Conservation (phyloP, 805 yeast genomes). For the Komagataella pastoris region DNA sequence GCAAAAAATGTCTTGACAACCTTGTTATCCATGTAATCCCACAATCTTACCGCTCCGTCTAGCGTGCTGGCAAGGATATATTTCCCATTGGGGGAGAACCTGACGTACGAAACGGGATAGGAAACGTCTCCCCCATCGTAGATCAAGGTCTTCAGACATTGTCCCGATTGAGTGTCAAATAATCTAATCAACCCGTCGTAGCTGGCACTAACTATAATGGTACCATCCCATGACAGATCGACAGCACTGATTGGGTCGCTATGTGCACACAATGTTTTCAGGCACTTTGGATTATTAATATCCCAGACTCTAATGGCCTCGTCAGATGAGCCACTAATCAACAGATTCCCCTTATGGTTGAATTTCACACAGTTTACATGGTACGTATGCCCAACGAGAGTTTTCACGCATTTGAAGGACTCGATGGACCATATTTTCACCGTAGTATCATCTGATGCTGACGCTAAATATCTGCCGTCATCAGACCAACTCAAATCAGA, state of each 20-base stretch:
- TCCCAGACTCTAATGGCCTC: constrained; percentile 93
- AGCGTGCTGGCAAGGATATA: constrained; percentile 66
- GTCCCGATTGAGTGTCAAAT: constrained; percentile 82
- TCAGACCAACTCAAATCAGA: constrained; percentile 74
- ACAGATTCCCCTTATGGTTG: constrained; percentile 61
- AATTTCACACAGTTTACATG: constrained; percentile 66
- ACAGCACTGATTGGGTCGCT: constrained; percentile 78
- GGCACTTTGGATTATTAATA: constrained; percentile 47
- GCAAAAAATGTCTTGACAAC: constrained; percentile 53
- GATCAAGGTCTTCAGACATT: constrained; percentile 80
- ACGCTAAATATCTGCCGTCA: constrained; percentile 56
- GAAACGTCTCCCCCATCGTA: constrained; percentile 63
- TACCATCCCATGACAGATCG: constrained; percentile 64
- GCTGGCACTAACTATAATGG: constrained; percentile 75
- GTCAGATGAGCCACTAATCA: constrained; percentile 78
- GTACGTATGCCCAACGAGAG: constrained; percentile 69
- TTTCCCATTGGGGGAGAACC: constrained; percentile 69
- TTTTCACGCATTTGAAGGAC: constrained; percentile 33
- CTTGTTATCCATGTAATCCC: constrained; percentile 77
- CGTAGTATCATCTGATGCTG: constrained; percentile 79
- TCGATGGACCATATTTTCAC: constrained; percentile 58
- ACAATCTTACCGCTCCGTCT: constrained; percentile 66
- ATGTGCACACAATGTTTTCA: constrained; percentile 82
- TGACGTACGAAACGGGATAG: constrained; percentile 65
- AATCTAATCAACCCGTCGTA: constrained; percentile 84